phyloP scores from a whole-genome alignment of 2,329 filamentous ascomycete species.

The Fusarium buharicum region DNA sequence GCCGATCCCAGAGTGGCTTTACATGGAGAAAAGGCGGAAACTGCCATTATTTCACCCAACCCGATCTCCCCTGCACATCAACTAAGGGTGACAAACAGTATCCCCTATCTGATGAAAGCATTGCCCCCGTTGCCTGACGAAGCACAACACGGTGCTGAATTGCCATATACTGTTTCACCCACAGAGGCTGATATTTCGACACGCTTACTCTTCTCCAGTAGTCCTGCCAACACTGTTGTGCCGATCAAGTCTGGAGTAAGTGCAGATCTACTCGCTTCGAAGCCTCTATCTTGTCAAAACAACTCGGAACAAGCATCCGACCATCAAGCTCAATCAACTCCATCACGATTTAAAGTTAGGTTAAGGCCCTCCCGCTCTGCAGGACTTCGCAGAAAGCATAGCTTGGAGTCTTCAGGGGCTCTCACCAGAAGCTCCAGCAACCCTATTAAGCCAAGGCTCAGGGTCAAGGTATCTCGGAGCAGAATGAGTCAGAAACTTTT shows the following conservation, averaged over 20 bases:
- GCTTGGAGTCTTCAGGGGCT: background rate
- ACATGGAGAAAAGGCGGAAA: conserved; percentile 23
- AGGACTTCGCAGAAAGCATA: conserved; percentile 12
- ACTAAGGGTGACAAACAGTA: conserved; percentile 60
- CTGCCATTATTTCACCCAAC: conserved; percentile 57
- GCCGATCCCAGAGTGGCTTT: background rate
- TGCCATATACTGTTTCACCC: background rate
- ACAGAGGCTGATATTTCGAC: conserved; percentile 18
- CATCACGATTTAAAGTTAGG: conserved; percentile 47
- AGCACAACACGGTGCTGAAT: conserved; percentile 8
- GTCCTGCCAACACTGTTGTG: conserved; percentile 17
- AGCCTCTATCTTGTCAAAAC: conserved; percentile 1
- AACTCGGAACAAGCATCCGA: background rate
- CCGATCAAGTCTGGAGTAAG: conserved; percentile 2
- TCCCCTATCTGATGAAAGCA: conserved; percentile 64
- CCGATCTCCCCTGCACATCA: conserved; percentile 59
- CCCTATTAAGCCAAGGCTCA: conserved; percentile 39
- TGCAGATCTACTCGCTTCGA: background rate
- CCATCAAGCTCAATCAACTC: conserved; percentile 16
- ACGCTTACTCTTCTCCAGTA: conserved; percentile 19
- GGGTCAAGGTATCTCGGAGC: conserved; percentile 49
- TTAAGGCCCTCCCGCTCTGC: conserved; percentile 38
- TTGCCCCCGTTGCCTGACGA: conserved; percentile 58
- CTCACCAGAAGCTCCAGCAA: conserved; percentile 20
- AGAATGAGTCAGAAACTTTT: conserved; percentile 39